These are phyloP conservation scores for Trichosporon asahii DNA, from an alignment of 1,284 basidiomycete genomes.

Conservation along the genomic window DNA sequence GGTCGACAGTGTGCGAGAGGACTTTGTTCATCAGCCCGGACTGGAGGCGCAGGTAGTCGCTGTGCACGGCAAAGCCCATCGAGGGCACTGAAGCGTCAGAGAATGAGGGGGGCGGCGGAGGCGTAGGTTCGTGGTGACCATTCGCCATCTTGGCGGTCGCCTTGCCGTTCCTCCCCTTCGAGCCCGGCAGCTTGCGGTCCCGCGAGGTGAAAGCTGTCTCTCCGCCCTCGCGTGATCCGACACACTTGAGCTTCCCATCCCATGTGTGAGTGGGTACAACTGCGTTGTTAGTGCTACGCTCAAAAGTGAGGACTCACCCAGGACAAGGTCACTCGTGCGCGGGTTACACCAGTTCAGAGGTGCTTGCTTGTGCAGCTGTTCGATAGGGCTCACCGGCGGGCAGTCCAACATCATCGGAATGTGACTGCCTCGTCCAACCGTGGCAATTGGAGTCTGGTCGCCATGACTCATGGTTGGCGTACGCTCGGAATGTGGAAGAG, in stretches of 20 bases:
- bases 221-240: neutral
- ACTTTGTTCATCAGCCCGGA: slow-evolving; percentile 45
- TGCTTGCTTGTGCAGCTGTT: slow-evolving; percentile 40
- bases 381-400: slow-evolving; percentile 16
- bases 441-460: slow-evolving; percentile 4
- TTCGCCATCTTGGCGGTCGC: neutral
- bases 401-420: neutral
- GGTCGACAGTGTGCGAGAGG: slow-evolving; percentile 25
- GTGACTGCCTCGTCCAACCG: slow-evolving; percentile 26
- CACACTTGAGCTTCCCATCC: neutral
- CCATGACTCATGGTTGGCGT: neutral
- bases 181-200: neutral
- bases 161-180: neutral
- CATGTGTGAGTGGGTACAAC: slow-evolving; percentile 12
- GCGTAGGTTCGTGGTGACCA: neutral
- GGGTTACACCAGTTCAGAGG: slow-evolving; percentile 41
- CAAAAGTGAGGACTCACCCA: slow-evolving; percentile 36
- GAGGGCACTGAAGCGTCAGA: slow-evolving; percentile 23
- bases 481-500: neutral
- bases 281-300: neutral
- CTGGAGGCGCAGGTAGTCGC: slow-evolving; percentile 49
- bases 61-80: slow-evolving; percentile 44
- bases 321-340: slow-evolving; percentile 39
- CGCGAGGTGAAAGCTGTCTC: neutral
- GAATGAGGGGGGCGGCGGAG: neutral